Conservation (phyloP, 1,284 basidiomycete species). For the Austroboletus olivaceoglutinosus region DNA sequence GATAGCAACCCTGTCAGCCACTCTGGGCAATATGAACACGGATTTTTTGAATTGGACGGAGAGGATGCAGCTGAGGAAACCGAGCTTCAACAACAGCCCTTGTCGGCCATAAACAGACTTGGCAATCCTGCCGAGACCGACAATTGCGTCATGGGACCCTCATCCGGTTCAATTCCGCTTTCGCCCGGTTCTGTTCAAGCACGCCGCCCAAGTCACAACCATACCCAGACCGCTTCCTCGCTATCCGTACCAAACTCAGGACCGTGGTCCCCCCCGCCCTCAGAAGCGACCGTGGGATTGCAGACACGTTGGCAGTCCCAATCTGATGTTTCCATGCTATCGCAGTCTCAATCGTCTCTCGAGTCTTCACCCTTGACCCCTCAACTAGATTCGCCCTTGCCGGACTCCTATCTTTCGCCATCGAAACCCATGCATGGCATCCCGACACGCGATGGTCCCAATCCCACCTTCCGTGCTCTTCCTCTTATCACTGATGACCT, state of each 20-base stretch:
- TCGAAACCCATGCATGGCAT: constrained; percentile 12
- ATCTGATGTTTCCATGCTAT: constrained; percentile 23
- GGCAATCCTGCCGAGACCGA: constrained; percentile 36
- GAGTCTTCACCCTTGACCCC: constrained; percentile 19
- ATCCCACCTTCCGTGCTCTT: constrained; percentile 58
- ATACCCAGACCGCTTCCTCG: constrained; percentile 9
- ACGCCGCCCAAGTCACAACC: constrained; percentile 7
- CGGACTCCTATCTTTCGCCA: constrained; percentile 32
- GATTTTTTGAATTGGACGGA: constrained; percentile 61
- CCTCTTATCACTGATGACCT: constrained; percentile 69
- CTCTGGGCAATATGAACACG: constrained; percentile 17
- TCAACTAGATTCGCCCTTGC: constrained; percentile 30
- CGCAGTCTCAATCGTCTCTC: constrained; percentile 28
- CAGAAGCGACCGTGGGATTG: constrained; percentile 13
- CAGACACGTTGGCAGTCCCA: constrained; percentile 24
- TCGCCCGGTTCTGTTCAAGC: constrained; percentile 26
- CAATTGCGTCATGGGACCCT: constrained; percentile 44
- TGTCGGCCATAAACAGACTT: constrained; percentile 15
- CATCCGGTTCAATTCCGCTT: constrained; percentile 33
- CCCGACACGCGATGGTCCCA: constrained; percentile 13
- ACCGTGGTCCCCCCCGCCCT: constrained; percentile 2
- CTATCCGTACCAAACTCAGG: constrained; percentile 7
- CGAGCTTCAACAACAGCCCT: constrained; percentile 21
- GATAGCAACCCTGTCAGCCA: constrained; percentile 4
- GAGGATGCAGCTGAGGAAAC: constrained; percentile 34